These are phyloP conservation scores for Cucumis melo DNA, from an alignment of 306 rosid genomes.

Conservation along the genomic window DNA sequence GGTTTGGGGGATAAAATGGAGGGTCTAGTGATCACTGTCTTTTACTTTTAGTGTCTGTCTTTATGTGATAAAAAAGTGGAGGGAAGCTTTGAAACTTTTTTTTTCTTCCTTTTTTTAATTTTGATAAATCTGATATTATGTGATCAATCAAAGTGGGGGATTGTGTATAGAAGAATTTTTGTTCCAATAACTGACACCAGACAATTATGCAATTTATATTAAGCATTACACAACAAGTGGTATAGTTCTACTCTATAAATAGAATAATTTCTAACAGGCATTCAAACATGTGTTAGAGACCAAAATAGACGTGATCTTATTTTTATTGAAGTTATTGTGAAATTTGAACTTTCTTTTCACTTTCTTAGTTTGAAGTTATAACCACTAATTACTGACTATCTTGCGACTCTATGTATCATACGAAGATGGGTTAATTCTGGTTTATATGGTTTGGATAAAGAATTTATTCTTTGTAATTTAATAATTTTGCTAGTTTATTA, in stretches of 20 bases:
- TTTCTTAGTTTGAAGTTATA: too few species aligned
- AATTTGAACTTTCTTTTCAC: too few species aligned
- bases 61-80: neutral
- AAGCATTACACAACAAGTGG: neutral
- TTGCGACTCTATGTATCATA: too few species aligned
- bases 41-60: neutral
- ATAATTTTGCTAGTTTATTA: too few species aligned
- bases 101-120: neutral
- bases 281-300: too few species aligned
- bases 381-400: too few species aligned
- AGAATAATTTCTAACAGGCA: neutral
- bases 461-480: too few species aligned
- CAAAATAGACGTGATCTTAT: too few species aligned
- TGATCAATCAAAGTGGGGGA: neutral
- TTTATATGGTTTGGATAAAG: too few species aligned
- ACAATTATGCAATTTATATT: constrained; percentile 3
- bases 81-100: neutral
- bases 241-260: neutral
- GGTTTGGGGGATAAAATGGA: neutral
- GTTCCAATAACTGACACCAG: neutral
- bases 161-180: constrained; percentile 1
- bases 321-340: too few species aligned
- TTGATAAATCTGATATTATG: neutral
- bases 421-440: too few species aligned
- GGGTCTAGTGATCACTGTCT: neutral